phyloP scores from a whole-genome alignment of 305 asterid genomes.

The Coffea humblotiana region DNA sequence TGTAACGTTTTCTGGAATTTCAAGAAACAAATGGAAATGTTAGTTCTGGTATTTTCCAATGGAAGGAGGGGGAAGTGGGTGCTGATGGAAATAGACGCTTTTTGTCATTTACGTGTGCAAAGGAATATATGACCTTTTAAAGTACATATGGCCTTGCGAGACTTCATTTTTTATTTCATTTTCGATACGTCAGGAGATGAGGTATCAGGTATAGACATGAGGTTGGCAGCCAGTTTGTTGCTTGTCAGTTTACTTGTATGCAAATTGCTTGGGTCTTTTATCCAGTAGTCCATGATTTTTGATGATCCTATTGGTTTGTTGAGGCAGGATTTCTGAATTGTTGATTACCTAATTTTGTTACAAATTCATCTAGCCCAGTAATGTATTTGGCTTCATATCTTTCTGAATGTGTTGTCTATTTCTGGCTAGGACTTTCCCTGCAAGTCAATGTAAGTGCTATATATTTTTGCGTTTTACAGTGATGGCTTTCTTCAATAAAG shows the following conservation, averaged over 20 bases:
- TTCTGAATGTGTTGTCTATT: not conserved
- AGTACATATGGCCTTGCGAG: not conserved
- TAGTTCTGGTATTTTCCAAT: not conserved
- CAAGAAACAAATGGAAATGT: not conserved
- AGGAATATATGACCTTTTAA: not conserved
- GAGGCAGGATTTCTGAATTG: too few relatives aligned
- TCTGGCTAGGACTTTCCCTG: not conserved
- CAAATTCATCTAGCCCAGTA: not conserved
- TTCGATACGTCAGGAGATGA: not conserved
- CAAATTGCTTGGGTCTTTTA: not conserved
- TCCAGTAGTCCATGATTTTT: not conserved
- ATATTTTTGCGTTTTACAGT: constrained; percentile 17
- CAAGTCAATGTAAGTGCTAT: not conserved
- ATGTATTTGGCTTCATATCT: not conserved
- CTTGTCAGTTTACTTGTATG: not conserved
- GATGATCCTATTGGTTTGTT: too few relatives aligned
- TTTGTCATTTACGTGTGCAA: too few relatives aligned
- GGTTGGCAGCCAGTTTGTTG: not conserved
- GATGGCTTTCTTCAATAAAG: constrained; percentile 81
- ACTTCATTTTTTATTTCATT: not conserved
- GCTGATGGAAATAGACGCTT: too few relatives aligned
- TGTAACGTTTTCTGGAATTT: too few relatives aligned
- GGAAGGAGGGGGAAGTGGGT: not conserved
- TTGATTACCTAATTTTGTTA: too few relatives aligned
- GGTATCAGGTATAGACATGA: not conserved